These are phyloP conservation scores for Trichoderma aggressivum DNA, from an alignment of 2,329 filamentous ascomycete species.

Conservation along the genomic window DNA sequence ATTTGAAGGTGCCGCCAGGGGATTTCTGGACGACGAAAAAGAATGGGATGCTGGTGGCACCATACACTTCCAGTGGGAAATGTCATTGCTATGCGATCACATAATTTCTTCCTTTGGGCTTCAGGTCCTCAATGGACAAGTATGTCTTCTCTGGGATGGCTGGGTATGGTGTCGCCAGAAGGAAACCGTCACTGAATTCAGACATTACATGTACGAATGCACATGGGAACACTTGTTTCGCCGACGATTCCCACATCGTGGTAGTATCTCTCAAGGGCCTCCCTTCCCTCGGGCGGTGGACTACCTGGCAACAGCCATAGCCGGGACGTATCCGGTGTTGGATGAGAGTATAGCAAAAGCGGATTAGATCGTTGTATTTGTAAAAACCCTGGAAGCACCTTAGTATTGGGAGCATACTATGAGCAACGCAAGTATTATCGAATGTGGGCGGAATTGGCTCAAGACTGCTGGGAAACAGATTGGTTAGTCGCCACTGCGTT, in stretches of 20 bases:
- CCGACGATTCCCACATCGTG: background rate
- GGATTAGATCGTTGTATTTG: background rate
- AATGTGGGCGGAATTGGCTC: background rate
- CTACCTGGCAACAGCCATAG: background rate
- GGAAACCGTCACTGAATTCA: background rate
- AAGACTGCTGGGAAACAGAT: background rate
- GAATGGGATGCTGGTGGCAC: background rate
- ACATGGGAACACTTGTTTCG: background rate
- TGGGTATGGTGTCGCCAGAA: accelerated
- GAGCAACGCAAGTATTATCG: background rate
- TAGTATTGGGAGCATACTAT: background rate
- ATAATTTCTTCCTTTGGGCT: background rate
- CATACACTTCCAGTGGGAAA: background rate
- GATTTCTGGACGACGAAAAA: background rate
- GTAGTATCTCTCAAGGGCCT: background rate
- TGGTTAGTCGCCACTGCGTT: background rate
- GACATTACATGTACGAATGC: background rate
- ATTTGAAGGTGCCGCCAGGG: background rate
- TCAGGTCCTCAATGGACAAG: background rate
- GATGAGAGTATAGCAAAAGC: background rate
- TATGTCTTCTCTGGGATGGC: background rate
- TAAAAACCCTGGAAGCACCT: background rate
- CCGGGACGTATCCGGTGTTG: background rate
- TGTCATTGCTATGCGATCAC: background rate
- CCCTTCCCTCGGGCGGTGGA: background rate